Percentiles rank a stretch among this genome's conserved stretches.
Conservation (phyloP, 306 rosid species). For the Prunus davidiana region DNA sequence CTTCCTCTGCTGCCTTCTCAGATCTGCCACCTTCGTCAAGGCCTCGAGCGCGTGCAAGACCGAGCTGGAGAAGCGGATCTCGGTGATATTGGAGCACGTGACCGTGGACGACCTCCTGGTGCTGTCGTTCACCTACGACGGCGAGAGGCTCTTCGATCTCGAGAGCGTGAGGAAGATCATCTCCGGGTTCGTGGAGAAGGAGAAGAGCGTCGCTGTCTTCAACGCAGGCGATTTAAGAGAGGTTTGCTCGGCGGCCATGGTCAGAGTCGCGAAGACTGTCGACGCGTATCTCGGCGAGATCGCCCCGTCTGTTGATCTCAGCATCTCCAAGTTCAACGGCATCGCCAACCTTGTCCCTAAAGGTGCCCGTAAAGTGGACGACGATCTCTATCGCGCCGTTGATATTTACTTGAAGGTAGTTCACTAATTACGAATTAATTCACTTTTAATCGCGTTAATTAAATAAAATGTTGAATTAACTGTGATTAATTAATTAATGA, state of each 20-base stretch:
- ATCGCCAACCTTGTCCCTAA: constrained; percentile 59
- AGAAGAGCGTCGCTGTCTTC: constrained; percentile 65
- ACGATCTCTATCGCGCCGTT: constrained; percentile 75
- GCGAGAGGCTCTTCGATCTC: constrained; percentile 72
- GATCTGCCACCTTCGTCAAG: constrained; percentile 60
- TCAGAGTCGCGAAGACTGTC: constrained; percentile 56
- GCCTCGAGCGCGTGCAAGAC: constrained; percentile 51
- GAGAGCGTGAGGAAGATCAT: constrained; percentile 70
- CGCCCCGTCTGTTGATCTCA: constrained; percentile 52
- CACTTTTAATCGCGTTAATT: background rate
- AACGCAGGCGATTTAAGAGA: constrained; percentile 47
- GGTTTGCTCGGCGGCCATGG: constrained; percentile 45
- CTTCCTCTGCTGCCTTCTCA: constrained; percentile 87
- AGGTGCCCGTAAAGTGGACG: constrained; percentile 65
- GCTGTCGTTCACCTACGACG: constrained; percentile 71
- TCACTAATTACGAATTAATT: background rate
- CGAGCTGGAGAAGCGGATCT: constrained; percentile 69
- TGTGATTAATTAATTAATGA: background rate
- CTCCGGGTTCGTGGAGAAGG: constrained; percentile 61
- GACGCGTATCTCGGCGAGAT: constrained; percentile 60
- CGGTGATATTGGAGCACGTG: constrained; percentile 67
- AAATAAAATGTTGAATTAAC: background rate
- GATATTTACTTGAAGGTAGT: constrained; percentile 77
- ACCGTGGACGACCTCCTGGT: constrained; percentile 66
- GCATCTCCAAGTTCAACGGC: constrained; percentile 70